phyloP scores from a whole-genome alignment of 2,329 filamentous ascomycete genomes.

The Lachnellula arida region DNA sequence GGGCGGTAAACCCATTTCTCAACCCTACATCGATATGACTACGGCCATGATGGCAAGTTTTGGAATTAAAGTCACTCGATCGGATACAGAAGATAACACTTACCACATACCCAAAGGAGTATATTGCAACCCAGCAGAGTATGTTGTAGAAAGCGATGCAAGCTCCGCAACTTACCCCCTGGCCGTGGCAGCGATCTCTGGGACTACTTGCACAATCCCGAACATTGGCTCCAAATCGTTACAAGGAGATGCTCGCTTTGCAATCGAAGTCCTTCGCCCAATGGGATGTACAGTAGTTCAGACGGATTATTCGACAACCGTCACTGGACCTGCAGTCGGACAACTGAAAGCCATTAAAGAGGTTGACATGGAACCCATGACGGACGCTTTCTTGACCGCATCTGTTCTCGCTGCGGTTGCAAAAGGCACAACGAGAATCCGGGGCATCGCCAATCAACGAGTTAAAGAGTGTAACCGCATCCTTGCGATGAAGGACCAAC shows the following conservation, averaged over 20 bases:
- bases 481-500: conserved; percentile 87
- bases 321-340: conserved; percentile 78
- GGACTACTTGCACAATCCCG: conserved; percentile 90
- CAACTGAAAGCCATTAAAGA: conserved; percentile 69
- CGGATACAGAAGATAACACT: conserved; percentile 75
- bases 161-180: conserved; percentile 96
- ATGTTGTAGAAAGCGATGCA: conserved; percentile 92
- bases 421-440: conserved; percentile 76
- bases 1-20: conserved; percentile 95
- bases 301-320: conserved; percentile 79
- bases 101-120: conserved; percentile 86
- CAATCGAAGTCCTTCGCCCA: conserved; percentile 78
- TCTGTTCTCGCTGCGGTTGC: conserved; percentile 90
- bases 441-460: conserved; percentile 93
- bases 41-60: conserved; percentile 96
- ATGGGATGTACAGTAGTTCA: conserved; percentile 95
- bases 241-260: conserved; percentile 93
- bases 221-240: conserved; percentile 92
- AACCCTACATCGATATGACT: conserved; percentile 98
- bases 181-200: conserved; percentile 90
- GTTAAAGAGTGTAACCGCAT: conserved; percentile 99
- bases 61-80: conserved; percentile 74
- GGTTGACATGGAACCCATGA: conserved; percentile 99
- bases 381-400: conserved; percentile 93
- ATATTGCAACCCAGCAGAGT: conserved; percentile 80